A percentile compares a stretch with the other conserved stretches of the same genome.
These are phyloP conservation scores for Solanum sitiens DNA, from an alignment of 257 asterid species.

Conservation along the genomic window DNA sequence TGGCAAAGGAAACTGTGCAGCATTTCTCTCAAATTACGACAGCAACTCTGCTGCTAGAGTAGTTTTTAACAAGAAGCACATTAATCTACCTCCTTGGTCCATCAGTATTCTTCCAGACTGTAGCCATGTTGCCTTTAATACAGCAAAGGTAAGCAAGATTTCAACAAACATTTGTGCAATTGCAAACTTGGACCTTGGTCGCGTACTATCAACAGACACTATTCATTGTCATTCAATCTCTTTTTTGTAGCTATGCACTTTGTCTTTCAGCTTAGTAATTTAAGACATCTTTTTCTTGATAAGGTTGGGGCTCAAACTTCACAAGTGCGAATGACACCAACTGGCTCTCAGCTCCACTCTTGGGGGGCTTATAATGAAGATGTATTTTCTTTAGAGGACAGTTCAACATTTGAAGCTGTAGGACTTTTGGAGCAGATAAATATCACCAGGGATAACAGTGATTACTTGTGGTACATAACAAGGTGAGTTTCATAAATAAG, in stretches of 20 bases:
- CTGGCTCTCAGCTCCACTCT: slow-evolving; percentile 22
- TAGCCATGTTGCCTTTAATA: slow-evolving; percentile 43
- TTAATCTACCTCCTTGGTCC: slow-evolving; percentile 68
- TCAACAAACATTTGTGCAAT: background rate
- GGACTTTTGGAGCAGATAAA: slow-evolving; percentile 59
- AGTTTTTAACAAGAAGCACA: slow-evolving; percentile 32
- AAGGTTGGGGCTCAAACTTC: slow-evolving; percentile 45
- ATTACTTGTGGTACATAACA: slow-evolving; percentile 63
- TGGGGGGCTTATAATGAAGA: slow-evolving; percentile 57
- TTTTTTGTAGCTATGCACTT: background rate
- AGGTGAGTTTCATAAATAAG: slow-evolving; percentile 20
- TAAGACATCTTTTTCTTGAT: background rate
- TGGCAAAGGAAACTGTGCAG: slow-evolving; percentile 39
- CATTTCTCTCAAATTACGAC: slow-evolving; percentile 53
- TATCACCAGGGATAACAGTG: slow-evolving; percentile 55
- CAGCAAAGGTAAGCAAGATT: slow-evolving; percentile 37
- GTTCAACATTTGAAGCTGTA: slow-evolving; percentile 23
- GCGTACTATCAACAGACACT: background rate
- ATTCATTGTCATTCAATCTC: background rate
- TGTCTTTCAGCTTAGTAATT: background rate
- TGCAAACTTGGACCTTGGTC: background rate
- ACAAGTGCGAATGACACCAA: slow-evolving; percentile 22
- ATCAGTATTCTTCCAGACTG: slow-evolving; percentile 72
- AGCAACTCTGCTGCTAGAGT: slow-evolving; percentile 30
- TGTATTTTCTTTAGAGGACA: slow-evolving; percentile 20